Conservation (phyloP, 176 grass and related monocot genomes). For the Coix lacrymajobi region DNA sequence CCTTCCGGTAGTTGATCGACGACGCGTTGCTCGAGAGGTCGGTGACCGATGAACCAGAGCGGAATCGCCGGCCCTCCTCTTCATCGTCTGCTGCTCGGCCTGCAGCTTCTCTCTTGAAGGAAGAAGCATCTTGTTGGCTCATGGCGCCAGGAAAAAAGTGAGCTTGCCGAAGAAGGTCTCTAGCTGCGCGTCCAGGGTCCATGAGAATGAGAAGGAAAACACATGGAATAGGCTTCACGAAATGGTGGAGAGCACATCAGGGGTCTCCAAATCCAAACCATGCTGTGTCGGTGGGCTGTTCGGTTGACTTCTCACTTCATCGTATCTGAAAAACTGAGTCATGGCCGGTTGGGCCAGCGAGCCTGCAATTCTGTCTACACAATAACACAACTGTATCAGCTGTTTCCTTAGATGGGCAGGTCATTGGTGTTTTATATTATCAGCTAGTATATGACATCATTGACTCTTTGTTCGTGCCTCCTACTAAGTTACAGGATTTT, state of each 20-base stretch:
- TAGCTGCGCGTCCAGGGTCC: background rate
- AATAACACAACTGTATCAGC: conserved; percentile 11
- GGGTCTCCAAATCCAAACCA: background rate
- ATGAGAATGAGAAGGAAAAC: background rate
- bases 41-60: conserved; percentile 20
- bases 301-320: conserved; percentile 5
- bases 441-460: background rate
- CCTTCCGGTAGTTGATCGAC: conserved; percentile 35
- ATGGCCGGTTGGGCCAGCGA: background rate
- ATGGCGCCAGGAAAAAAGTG: conserved; percentile 20
- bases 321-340: background rate
- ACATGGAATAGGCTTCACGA: background rate
- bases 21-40: conserved; percentile 29
- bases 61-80: conserved; percentile 16
- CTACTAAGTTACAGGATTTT: conserved; percentile 10
- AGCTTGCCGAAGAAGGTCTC: background rate
- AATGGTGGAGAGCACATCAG: conserved; percentile 31
- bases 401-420: background rate
- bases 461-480: conserved; percentile 10
- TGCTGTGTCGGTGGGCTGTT: background rate
- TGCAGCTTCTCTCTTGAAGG: conserved; percentile 32
- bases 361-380: background rate
- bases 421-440: background rate
- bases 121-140: conserved; percentile 8
- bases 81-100: conserved; percentile 4